These are phyloP conservation scores for Apiospora malaysiana DNA, from an alignment of 2,329 filamentous ascomycete species.

Conservation along the genomic window DNA sequence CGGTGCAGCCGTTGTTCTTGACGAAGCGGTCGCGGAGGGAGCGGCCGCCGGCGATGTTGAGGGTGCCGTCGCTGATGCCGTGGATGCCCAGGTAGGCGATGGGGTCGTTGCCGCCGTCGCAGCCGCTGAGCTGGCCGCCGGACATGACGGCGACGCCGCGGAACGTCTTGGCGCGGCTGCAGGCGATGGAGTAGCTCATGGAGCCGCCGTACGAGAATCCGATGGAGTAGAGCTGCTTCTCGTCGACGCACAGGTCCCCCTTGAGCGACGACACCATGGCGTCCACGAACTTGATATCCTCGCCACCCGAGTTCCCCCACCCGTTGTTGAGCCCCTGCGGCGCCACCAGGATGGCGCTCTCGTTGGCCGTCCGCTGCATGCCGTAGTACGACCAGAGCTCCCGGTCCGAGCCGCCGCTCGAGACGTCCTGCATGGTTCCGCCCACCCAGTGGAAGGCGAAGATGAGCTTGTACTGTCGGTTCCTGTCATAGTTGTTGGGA, in stretches of 20 bases:
- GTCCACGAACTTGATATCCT: conserved; percentile 44
- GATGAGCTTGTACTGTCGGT: conserved; percentile 20
- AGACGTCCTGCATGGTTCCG: conserved; percentile 21
- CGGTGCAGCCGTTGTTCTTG: conserved; percentile 43
- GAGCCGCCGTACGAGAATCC: conserved; percentile 28
- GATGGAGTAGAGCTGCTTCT: conserved; percentile 41
- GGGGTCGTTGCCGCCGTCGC: conserved; percentile 19
- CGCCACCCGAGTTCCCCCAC: conserved; percentile 44
- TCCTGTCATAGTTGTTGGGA: conserved; percentile 22
- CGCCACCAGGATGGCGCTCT: conserved; percentile 42
- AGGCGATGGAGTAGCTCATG: conserved; percentile 22
- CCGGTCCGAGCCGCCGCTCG: conserved; percentile 21
- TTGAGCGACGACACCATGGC: conserved; percentile 40
- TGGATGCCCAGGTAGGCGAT: conserved; percentile 22
- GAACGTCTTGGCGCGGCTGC: conserved; percentile 22
- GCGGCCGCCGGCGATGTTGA: conserved; percentile 31
- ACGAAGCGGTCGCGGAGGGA: conserved; percentile 45
- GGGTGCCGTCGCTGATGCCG: conserved; percentile 22
- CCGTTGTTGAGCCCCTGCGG: conserved; percentile 42
- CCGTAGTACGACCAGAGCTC: conserved; percentile 22
- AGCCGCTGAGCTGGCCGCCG: conserved; percentile 22
- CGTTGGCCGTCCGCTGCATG: conserved; percentile 27
- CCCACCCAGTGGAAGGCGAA: conserved; percentile 25
- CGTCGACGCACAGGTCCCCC: conserved; percentile 43
- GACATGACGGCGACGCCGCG: conserved; percentile 23